Base-by-base conservation (phyloP, 176 grass and related monocot genomes). In the Pontederia crassipes region DNA sequence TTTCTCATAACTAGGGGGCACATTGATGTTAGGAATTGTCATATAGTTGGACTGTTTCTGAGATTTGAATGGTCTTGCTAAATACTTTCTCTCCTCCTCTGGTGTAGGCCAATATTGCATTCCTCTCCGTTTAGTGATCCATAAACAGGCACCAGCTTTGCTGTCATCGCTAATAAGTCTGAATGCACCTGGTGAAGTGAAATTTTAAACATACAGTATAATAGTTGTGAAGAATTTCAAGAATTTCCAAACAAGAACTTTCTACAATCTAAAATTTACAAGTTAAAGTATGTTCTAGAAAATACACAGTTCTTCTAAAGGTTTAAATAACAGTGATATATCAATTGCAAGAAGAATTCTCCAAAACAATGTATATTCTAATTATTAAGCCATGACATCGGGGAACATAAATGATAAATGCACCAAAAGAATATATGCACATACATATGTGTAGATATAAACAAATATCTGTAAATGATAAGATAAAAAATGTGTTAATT, bases 81-180 rank as follows among this genome's bases (percentile, higher is more conserved):
- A 28, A 80, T 92, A 98, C 57, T 83, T 88, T 64, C 64, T 78
- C 77, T 26, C 55, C 76, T 88, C 87, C 18, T 73, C 78, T 72
- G 79, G 63, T 49, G 93, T 66, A 61, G 87, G 93, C 93, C 88
- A 92, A 72, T 98, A 98, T 55, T 89, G 87, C 79, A 86, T 75
- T 47, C 93, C 93, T 85, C 74, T 88, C 45, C 87, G 78, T 24
- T 83, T 92, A 27, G 82, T 81, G 69, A 98, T 87, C 87, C 84
- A 98, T 59, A 98, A 71, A 82, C 93, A 92, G 63, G 84, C 81
- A 76, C 93, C 93, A 81, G 93, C 81, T 74, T 86, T 98, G 62
- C 73, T 98, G 61, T 92, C 93, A 73, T 98, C 88, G 72, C 77
- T 59, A 83, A 98, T 92, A 67, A 98, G 84, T 74, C 92, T 79